Percentiles rank a stretch among this genome's conserved stretches.
Conservation (phyloP, 2,329 filamentous ascomycete species). For the Aspergillus fijiensis region DNA sequence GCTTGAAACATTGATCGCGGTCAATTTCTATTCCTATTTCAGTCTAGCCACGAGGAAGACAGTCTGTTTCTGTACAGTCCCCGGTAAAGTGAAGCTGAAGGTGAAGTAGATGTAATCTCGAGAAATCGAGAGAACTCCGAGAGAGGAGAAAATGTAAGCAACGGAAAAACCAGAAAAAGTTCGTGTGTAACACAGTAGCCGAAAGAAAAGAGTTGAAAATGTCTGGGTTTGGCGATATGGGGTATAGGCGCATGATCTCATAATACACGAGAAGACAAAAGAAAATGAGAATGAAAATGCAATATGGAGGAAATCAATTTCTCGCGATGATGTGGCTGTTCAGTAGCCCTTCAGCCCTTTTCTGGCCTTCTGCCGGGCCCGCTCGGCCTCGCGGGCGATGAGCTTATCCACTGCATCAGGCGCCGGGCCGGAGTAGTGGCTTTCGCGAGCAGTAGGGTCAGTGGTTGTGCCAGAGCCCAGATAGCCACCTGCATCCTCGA, state of each 20-base stretch:
- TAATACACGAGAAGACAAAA: constrained; percentile 7
- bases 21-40: background rate
- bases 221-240: constrained; percentile 17
- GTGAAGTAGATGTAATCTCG: background rate
- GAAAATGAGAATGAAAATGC: background rate
- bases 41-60: constrained; percentile 3
- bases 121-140: background rate
- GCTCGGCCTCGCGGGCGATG: constrained; percentile 36
- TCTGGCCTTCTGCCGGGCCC: constrained; percentile 29
- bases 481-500: constrained; percentile 45
- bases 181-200: background rate
- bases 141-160: background rate
- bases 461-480: constrained; percentile 35
- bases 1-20: background rate
- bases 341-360: constrained; percentile 30
- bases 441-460: constrained; percentile 22
- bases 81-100: background rate
- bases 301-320: background rate
- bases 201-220: constrained; percentile 8
- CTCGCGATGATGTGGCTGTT: constrained; percentile 1
- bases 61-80: constrained; percentile 8
- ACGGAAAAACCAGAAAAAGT: background rate
- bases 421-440: constrained; percentile 25
- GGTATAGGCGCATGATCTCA: constrained; percentile 10
- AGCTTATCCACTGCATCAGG: constrained; percentile 36